A percentile compares a stretch with the other conserved stretches of the same genome.
These are phyloP conservation scores for Ogataea ramenticola DNA, from an alignment of 805 yeast genomes.

Conservation along the genomic window DNA sequence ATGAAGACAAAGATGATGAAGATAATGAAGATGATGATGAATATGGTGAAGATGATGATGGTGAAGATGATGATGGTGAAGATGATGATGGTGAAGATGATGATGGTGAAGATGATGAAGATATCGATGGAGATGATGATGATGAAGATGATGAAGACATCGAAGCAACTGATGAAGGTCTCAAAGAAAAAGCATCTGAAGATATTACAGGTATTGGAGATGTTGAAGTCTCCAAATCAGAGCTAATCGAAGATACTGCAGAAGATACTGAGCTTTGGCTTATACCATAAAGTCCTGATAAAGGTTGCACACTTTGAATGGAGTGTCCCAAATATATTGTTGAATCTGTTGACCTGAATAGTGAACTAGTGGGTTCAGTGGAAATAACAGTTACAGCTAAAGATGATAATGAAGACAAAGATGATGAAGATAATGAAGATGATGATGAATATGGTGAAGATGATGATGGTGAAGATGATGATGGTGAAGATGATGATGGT, in stretches of 20 bases:
- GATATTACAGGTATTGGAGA: too few relatives aligned
- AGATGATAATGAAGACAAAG: background rate
- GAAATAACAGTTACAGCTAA: background rate
- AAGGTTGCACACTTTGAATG: too few relatives aligned
- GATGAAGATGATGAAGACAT: too few relatives aligned
- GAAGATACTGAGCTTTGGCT: too few relatives aligned
- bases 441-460: background rate
- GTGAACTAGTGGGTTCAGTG: too few relatives aligned
- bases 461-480: background rate
- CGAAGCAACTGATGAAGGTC: too few relatives aligned
- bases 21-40: background rate
- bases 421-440: background rate
- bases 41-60: background rate
- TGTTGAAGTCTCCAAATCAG: too few relatives aligned
- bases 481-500: background rate
- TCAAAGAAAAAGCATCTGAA: too few relatives aligned
- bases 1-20: background rate
- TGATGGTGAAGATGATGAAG: background rate
- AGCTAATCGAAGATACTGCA: too few relatives aligned
- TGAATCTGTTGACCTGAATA: too few relatives aligned
- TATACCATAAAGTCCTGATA: too few relatives aligned
- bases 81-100: background rate
- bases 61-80: background rate
- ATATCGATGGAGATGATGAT: background rate
- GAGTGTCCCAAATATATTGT: too few relatives aligned